A percentile compares a stretch with the other conserved stretches of the same genome.
These are phyloP conservation scores for Corylus avellana DNA, from an alignment of 306 rosid species.

Conservation along the genomic window DNA sequence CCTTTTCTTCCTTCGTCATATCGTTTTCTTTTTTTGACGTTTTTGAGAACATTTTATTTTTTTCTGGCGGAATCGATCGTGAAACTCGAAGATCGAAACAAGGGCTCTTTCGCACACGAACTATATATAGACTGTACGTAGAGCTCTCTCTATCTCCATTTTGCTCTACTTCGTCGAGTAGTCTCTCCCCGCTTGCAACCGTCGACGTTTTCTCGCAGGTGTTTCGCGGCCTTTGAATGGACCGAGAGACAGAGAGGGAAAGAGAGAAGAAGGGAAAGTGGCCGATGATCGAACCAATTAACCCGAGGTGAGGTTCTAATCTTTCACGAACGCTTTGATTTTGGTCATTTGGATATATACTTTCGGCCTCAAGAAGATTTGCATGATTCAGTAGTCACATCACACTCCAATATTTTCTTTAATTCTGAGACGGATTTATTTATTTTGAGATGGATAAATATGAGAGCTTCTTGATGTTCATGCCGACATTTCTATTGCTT, in stretches of 20 bases:
- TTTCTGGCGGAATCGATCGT: constrained; percentile 44
- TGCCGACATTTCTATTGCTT: constrained; percentile 4
- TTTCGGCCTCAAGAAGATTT: not conserved
- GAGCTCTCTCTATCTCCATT: constrained; percentile 11
- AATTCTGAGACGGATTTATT: constrained; percentile 8
- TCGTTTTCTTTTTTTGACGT: not conserved
- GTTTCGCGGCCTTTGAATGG: not conserved
- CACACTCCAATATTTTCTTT: not conserved
- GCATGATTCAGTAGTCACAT: not conserved
- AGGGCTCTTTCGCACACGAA: constrained; percentile 23
- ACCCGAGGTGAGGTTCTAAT: constrained; percentile 11
- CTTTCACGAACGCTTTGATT: not conserved
- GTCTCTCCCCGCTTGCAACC: not conserved
- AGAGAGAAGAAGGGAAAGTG: constrained; percentile 2
- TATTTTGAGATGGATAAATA: not conserved
- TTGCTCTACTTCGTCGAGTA: not conserved
- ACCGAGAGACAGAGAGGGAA: constrained; percentile 4
- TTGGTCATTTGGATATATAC: not conserved
- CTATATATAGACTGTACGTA: constrained; percentile 18
- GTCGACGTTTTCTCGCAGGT: constrained; percentile 12
- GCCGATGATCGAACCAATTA: no score
- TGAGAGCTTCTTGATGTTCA: constrained; percentile 20
- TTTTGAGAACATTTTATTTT: constrained; percentile 11
- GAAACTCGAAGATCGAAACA: constrained; percentile 53
- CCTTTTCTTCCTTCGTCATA: not conserved